Percentiles rank a stretch among this genome's conserved stretches.
Evolutionary conservation across 371 early-diverging fungal species (phyloP).

Genomic region (Entomophthora muscae): DNA sequence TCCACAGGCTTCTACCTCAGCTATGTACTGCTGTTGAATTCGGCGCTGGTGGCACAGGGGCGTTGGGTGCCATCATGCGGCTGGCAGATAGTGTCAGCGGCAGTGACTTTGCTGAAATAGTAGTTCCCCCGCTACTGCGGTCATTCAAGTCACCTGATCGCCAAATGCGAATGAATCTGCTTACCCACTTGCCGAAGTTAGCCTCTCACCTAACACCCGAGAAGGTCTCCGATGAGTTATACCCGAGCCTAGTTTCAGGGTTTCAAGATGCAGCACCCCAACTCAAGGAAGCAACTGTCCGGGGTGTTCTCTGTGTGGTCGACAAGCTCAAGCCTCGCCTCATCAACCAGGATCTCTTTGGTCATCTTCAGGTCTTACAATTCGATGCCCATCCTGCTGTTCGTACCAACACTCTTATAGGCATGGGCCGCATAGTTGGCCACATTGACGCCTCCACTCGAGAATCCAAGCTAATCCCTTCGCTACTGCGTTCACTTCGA

Average conservation of each 20-base stretch:
- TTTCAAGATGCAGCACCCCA: slow-evolving; percentile 76
- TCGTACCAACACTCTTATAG: slow-evolving; percentile 84
- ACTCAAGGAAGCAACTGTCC: slow-evolving; percentile 82
- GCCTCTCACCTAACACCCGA: slow-evolving; percentile 47
- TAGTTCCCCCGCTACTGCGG: slow-evolving; percentile 57
- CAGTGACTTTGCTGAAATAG: slow-evolving; percentile 45
- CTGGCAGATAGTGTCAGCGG: slow-evolving; percentile 53
- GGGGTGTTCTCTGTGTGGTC: slow-evolving; percentile 52
- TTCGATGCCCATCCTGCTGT: slow-evolving; percentile 89
- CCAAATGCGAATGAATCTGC: slow-evolving; percentile 61
- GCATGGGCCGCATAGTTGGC: slow-evolving; percentile 73
- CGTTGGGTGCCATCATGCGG: slow-evolving; percentile 61
- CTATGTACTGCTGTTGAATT: slow-evolving; percentile 77
- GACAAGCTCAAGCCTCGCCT: slow-evolving; percentile 52
- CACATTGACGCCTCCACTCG: slow-evolving; percentile 43
- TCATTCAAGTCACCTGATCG: slow-evolving; percentile 84
- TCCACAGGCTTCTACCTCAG: slow-evolving; percentile 79
- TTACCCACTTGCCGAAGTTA: slow-evolving; percentile 59
- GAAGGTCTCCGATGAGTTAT: slow-evolving; percentile 65
- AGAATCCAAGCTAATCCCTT: slow-evolving; percentile 59
- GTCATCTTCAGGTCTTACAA: slow-evolving; percentile 69
- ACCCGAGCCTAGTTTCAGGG: slow-evolving; percentile 69
- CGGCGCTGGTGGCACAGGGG: slow-evolving; percentile 77
- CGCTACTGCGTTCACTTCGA: slow-evolving; percentile 60
- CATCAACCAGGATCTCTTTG: slow-evolving; percentile 69